Conservation (phyloP, 164 flowering plant species). For the Magnolia officinalis region DNA sequence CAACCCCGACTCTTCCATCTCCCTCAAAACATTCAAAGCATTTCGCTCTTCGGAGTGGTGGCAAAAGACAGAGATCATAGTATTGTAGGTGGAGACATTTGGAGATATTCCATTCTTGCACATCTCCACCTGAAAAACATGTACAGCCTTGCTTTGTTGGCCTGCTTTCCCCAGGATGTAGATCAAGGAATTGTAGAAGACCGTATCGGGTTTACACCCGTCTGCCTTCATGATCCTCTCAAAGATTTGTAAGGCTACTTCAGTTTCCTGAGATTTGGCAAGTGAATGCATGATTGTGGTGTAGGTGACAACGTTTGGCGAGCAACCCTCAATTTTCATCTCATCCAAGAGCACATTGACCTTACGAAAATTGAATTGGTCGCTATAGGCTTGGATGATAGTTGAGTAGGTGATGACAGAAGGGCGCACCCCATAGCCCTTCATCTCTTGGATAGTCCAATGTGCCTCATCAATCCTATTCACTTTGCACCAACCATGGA, state of each 20-base stretch:
- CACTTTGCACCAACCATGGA: slow-evolving; percentile 29
- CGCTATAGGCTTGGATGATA: slow-evolving; percentile 58
- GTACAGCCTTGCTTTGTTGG: slow-evolving; percentile 41
- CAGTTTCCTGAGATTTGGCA: slow-evolving; percentile 26
- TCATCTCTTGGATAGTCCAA: slow-evolving; percentile 89
- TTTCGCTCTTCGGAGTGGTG: slow-evolving; percentile 37
- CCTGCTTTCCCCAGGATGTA: slow-evolving; percentile 62
- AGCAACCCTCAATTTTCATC: slow-evolving; percentile 62
- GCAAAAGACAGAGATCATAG: slow-evolving; percentile 73
- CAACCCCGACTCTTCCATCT: slow-evolving; percentile 40
- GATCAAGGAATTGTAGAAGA: slow-evolving; percentile 62
- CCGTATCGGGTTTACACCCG: slow-evolving; percentile 64
- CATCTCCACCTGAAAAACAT: slow-evolving; percentile 62
- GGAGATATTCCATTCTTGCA: slow-evolving; percentile 37
- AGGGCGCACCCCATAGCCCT: slow-evolving; percentile 62
- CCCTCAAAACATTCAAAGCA: slow-evolving; percentile 43
- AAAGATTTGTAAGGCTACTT: slow-evolving; percentile 51
- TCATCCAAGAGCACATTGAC: slow-evolving; percentile 63
- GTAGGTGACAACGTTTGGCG: slow-evolving; percentile 66
- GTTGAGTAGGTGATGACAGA: slow-evolving; percentile 80
- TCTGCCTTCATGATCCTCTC: slow-evolving; percentile 39
- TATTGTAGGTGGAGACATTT: slow-evolving; percentile 66
- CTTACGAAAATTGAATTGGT: slow-evolving; percentile 37
- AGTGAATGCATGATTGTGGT: slow-evolving; percentile 61
- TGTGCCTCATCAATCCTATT: slow-evolving; percentile 63